Evolutionary conservation across 2,329 filamentous ascomycete genomes (phyloP).

Genomic region (Conoideocrella luteorostrata): DNA sequence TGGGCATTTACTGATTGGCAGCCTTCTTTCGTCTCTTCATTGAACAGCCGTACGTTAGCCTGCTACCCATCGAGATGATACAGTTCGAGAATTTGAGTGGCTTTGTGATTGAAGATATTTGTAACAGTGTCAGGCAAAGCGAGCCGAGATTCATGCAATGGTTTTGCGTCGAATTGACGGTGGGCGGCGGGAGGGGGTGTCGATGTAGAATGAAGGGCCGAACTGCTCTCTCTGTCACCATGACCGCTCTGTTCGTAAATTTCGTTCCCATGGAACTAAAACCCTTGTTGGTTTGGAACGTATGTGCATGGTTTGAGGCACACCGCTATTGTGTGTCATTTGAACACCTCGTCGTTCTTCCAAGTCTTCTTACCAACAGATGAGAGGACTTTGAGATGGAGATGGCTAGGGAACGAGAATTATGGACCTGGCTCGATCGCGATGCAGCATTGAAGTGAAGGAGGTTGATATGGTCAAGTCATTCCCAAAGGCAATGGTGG

Average conservation of each 20-base stretch:
- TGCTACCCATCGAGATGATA: too few relatives aligned
- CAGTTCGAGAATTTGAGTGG: too few relatives aligned
- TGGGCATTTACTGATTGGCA: conserved; percentile 5
- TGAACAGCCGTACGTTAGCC: conserved; percentile 1
- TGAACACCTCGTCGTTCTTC: background rate
- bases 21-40: background rate
- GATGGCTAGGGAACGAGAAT: background rate
- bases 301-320: conserved; percentile 6
- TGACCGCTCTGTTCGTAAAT: background rate
- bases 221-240: background rate
- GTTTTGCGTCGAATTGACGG: too few relatives aligned
- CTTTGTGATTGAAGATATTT: too few relatives aligned
- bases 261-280: background rate
- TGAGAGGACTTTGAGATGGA: background rate
- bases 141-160: too few relatives aligned
- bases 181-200: too few relatives aligned
- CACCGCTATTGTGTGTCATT: conserved; percentile 7
- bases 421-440: background rate
- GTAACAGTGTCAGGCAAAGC: too few relatives aligned
- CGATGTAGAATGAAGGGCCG: too few relatives aligned
- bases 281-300: conserved; percentile 2
- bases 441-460: background rate
- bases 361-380: too few relatives aligned
- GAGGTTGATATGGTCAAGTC: background rate
- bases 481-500: too few relatives aligned